Evolutionary conservation across 2,329 filamentous ascomycete genomes (phyloP).

Genomic region (Hansfordia pulvinata): DNA sequence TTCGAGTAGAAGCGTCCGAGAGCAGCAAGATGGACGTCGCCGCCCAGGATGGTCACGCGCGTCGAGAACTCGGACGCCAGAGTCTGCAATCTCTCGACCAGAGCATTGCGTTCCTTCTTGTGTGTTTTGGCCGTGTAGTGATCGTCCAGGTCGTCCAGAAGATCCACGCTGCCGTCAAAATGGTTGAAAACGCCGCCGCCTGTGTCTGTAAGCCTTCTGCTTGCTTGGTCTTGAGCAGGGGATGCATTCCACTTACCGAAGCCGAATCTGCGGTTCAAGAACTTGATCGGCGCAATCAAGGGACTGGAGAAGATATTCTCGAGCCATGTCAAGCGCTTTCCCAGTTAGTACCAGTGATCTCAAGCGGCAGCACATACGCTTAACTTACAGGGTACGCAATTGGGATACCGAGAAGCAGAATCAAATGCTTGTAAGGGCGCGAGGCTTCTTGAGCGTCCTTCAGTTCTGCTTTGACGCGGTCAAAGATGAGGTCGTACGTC

Average conservation of each 20-base stretch:
- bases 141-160: slow-evolving; percentile 86
- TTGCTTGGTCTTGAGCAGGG: no score
- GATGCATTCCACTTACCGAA: slow-evolving; percentile 31
- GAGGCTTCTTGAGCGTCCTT: slow-evolving; percentile 48
- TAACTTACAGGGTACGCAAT: slow-evolving; percentile 62
- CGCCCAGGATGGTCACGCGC: slow-evolving; percentile 81
- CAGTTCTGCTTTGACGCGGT: slow-evolving; percentile 62
- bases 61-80: slow-evolving; percentile 78
- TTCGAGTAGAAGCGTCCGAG: slow-evolving; percentile 93
- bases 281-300: slow-evolving; percentile 74
- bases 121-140: slow-evolving; percentile 90
- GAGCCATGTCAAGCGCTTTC: slow-evolving; percentile 76
- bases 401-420: slow-evolving; percentile 77
- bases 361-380: slow-evolving; percentile 16
- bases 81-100: slow-evolving; percentile 71
- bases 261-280: slow-evolving; percentile 83
- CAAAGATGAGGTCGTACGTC: slow-evolving; percentile 76
- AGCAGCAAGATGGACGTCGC: slow-evolving; percentile 86
- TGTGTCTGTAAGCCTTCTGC: slow-evolving; percentile 10
- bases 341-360: slow-evolving; percentile 4
- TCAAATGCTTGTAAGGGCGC: slow-evolving; percentile 74
- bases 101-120: slow-evolving; percentile 69
- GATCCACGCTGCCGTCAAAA: slow-evolving; percentile 86
- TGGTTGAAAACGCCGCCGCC: slow-evolving; percentile 82
- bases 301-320: slow-evolving; percentile 86